Evolutionary conservation across 495 filamentous ascomycete species (phyloP), one percentile per base, ranked within the genome.

Genomic region (Lichina pygmaea): DNA sequence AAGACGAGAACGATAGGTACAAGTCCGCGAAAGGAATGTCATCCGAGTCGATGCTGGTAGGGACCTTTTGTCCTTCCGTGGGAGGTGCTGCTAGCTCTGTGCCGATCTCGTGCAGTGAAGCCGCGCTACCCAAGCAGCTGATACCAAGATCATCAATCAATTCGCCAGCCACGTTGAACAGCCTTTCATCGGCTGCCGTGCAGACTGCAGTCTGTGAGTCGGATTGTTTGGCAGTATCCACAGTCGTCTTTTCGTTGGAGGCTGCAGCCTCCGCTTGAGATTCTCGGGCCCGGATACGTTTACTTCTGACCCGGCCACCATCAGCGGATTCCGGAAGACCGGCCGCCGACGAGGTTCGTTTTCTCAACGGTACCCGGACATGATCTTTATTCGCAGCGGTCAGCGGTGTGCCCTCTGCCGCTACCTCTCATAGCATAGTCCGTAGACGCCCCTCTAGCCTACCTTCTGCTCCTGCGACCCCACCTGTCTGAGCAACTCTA

Each of bases 231-330:
- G 67, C 65, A 33, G 72, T 69, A 48, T 86, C 78, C 49, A 77
- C 66, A 6, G 58, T 51, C 17, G 64, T 55, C 40, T 67, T 68
- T 17, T 81, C 80, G 6, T 54, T 55, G 13, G 55, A 57, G 36
- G 55, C 55, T 15, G 60, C 54, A 8, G 52, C 53, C 16, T 81
- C 81, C 2, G 59, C 58, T 48, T 73, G 72, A 6, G 75, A 79
- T 43, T 86, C 83, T 34, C 83, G 70, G 31, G 81, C 76, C 49
- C 81, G 71, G 31, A 81, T 82, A 42, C 86, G 70, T 54, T 86
- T 86, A 60, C 82, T 91, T 53, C 83, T 73, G 52, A 77, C 72
- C 41, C 79, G 68, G 6, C 75, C 70, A 8, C 66, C 71, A 48
- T 78, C 66, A 34, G 55, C 56, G 17, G 61, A 50, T 12, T 73